Conservation (phyloP, 108 stramenopile species). For the Chaetoceros tenuissimus region DNA sequence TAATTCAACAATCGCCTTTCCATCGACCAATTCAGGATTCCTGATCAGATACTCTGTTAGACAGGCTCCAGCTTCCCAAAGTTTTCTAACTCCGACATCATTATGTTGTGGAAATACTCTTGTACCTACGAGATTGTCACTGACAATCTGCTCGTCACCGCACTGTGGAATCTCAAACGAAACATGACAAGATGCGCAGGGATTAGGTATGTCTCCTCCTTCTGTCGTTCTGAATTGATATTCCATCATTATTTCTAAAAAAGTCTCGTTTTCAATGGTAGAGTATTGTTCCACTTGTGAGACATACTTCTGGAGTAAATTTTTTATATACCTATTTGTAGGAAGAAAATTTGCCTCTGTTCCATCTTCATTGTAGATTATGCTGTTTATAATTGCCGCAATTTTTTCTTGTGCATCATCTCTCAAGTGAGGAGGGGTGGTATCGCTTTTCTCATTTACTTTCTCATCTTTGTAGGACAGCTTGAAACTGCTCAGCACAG, state of each 20-base stretch:
- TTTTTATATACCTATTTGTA: constrained; percentile 31
- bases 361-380: constrained; percentile 8
- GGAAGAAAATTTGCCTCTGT: constrained; percentile 11
- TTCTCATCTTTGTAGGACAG: no score
- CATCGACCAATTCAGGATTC: constrained; percentile 15
- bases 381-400: constrained; percentile 5
- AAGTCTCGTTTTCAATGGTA: constrained; percentile 16
- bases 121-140: constrained; percentile 16
- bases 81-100: constrained; percentile 50
- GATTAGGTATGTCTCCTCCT: constrained; percentile 20
- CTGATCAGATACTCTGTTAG: constrained; percentile 49
- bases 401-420: background rate
- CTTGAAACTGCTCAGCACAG: no score
- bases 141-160: background rate
- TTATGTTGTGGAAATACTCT: constrained; percentile 61
- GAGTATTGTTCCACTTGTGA: constrained; percentile 17
- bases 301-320: constrained; percentile 26
- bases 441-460: no score
- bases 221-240: constrained; percentile 4
- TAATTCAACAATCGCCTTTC: constrained; percentile 37
- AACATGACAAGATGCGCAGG: constrained; percentile 22
- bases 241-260: constrained; percentile 24
- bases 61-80: constrained; percentile 70
- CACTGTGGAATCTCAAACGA: constrained; percentile 25
- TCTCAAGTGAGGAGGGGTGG: background rate